Evolutionary conservation across 1,284 basidiomycete genomes (phyloP), one percentile per base, ranked within the genome.

Genomic region (Cryptococcus sp.): DNA sequence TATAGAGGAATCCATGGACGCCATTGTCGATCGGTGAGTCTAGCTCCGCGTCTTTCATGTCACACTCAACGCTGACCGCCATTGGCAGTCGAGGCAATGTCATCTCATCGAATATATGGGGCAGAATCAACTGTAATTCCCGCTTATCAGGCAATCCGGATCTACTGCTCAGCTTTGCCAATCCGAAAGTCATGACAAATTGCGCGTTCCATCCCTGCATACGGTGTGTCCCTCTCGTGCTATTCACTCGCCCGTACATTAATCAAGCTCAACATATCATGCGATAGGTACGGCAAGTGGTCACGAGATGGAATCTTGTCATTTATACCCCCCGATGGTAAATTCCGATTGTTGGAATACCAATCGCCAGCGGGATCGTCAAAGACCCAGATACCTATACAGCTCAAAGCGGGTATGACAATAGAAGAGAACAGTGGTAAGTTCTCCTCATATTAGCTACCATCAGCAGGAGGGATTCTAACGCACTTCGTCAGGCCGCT

Each of bases 311-410:
- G 86, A 64, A 81, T 84, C 0, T 81, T 98, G 53, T 94, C 91
- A 1, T 98, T 98, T 73, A 87, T 98, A 46, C 94, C 94, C 3
- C 94, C 94, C 1, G 94, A 98, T 70, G 94, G 94, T 11, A 85
- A 85, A 62, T 98, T 97, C 78, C 85, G 85, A 42, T 82, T 97
- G 27, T 85, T 90, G 75, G 90, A 93, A 69, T 97, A 96, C 72
- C 88, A 89, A 30, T 88, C 87, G 68, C 78, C 80, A 22, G 19
- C 53, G 19, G 43, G 51, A 0, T 54, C 57, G 17, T 81, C 84
- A 15, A 79, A 74, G 50, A 64, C 79, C 15, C 82, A 86, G 5
- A 73, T 91, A 5, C 90, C 91, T 0, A 81, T 92, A 54, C 66
- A 79, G 0, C 72, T 92, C 49, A 89, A 89, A 70, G 77, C 86